Percentiles rank a stretch among this genome's conserved stretches.
Conservation (phyloP, 495 filamentous ascomycete genomes). For the Cercophora newfieldiana region DNA sequence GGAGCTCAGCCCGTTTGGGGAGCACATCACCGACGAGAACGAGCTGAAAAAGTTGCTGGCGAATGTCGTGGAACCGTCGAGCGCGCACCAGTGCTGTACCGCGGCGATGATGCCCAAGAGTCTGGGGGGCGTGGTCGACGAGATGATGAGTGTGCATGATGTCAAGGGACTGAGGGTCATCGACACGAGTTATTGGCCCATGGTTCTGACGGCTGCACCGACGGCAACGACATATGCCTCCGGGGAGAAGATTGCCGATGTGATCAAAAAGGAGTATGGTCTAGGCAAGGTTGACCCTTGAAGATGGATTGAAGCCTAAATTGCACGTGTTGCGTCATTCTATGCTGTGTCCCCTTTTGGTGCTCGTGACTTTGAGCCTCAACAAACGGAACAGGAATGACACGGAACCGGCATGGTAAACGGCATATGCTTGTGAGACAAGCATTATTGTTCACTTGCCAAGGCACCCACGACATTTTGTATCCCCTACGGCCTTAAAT, state of each 20-base stretch:
- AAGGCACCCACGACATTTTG: no score
- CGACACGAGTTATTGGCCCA: slow-evolving; percentile 13
- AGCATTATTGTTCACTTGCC: no score
- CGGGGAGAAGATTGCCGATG: slow-evolving; percentile 9
- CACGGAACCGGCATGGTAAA: no score
- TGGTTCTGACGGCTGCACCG: slow-evolving; percentile 8
- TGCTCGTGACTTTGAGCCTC: no score
- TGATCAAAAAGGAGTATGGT: background rate
- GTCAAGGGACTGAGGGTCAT: slow-evolving; percentile 12
- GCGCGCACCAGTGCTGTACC: slow-evolving; percentile 15
- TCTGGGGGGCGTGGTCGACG: slow-evolving; percentile 7
- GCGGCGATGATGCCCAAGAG: slow-evolving; percentile 14
- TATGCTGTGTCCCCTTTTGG: no score
- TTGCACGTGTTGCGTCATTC: no score
- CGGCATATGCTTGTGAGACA: no score
- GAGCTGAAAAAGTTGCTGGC: slow-evolving; percentile 9
- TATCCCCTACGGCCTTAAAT: no score
- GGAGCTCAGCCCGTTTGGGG: slow-evolving; percentile 7
- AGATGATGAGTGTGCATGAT: slow-evolving; percentile 6
- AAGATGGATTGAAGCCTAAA: no score
- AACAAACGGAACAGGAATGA: no score
- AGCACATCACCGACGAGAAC: slow-evolving; percentile 6
- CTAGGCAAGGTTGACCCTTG: no score
- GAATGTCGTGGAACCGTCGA: slow-evolving; percentile 9
- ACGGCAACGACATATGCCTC: slow-evolving; percentile 12